Conservation (phyloP, 148 eudicot species). For the Camellia granthamiana region DNA sequence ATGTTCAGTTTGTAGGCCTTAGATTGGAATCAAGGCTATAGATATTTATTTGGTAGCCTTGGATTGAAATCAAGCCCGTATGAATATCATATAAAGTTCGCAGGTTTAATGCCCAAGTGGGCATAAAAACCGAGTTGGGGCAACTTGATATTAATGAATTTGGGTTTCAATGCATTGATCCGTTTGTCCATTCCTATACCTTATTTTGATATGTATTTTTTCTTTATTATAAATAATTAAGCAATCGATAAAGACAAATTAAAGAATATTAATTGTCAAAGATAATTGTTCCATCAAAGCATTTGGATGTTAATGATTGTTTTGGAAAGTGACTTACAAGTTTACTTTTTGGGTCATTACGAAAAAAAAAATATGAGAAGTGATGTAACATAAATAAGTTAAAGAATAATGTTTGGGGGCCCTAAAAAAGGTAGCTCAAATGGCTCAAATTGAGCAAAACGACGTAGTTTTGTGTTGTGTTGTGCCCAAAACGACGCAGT, state of each 20-base stretch:
- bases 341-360: no score
- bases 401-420: no score
- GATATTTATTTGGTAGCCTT: background rate
- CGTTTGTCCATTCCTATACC: background rate
- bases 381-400: no score
- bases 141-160: background rate
- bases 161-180: background rate
- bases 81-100: background rate
- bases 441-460: no score
- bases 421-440: no score
- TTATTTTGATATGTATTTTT: background rate
- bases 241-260: background rate
- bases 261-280: background rate
- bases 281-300: no score
- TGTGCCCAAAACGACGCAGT: no score
- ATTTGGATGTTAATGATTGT: no score
- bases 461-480: no score
- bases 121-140: background rate
- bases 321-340: no score
- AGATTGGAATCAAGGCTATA: slow-evolving; percentile 3
- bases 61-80: background rate
- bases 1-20: slow-evolving; percentile 2
- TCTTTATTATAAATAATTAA: background rate
- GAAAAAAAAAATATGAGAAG: no score
- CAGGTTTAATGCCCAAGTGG: background rate